Evolutionary conservation across 192 early-diverging fungal genomes (phyloP), one percentile per base, ranked within the genome.

Genomic region (Coemansia sp.): DNA sequence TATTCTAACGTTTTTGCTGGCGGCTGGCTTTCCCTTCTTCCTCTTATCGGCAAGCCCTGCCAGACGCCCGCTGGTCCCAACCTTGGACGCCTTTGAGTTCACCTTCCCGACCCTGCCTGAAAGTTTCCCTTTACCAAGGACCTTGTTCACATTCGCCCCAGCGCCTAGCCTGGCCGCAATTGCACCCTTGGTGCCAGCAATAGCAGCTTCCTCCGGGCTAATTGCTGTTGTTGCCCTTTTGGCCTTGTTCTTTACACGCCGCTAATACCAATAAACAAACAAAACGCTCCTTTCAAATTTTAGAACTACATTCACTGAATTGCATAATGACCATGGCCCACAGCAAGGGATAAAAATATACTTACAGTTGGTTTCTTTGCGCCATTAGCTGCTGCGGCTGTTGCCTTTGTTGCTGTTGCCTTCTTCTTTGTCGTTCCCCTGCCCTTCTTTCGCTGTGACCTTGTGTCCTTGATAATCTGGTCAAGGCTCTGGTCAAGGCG

Each of bases 401-500:
- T 15, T 4, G 15, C 60, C 18, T 52, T 31, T 7, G 35, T 16
- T 23, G 46, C 40, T 25, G 61, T 23, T 33, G 68, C 33, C 69
- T 76, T 77, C 42, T 58, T 61, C 59, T 46, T 70, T 28, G 46
- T 26, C 61, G 60, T 67, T 51, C 23, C 48, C 8, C 48, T 51
- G 8, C 20, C 31, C 3, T 43, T 7, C 30, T 16, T 61, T 56
- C 63, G 59, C 42, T 42, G 28, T 21, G 64, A 67, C 33, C 35
- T 64, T 31, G 55, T 57, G 30, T 73, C 77, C 28, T 64, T 79
- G 10, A 79, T 79, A 40, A 79, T 73, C 20, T 74, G 55, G 43
- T 79, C 71, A 23, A 79, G 57, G 55, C 77, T 79, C 62, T 79
- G 67, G 77, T 79, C 72, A 51, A 79, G 68, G 16, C 70, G 69